Base-by-base conservation (phyloP, 2,329 filamentous ascomycete species). In the Paecilomyces sp. region DNA sequence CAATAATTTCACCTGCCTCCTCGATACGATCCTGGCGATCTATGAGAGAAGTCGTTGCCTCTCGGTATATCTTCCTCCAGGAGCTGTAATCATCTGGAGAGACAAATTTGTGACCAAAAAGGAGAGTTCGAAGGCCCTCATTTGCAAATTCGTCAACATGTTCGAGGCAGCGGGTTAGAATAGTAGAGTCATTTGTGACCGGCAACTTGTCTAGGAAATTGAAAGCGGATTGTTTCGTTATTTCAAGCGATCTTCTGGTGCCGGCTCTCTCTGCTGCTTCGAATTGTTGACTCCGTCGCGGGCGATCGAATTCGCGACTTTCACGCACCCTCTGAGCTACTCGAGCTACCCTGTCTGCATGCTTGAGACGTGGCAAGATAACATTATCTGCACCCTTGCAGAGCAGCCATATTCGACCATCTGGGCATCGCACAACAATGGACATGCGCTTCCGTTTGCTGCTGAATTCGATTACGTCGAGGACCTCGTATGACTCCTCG, bases 371-470 rank as follows among this genome's bases (percentile, higher is more conserved):
- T 22, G 88, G 83, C 68, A 89, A 83, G 57, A 93, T 83, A 18
- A 88, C 83, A 24, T 87, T 90, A 72, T 93, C 90, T 1, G 90
- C 90, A 6, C 90, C 90, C 73, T 93, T 93, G 76, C 86, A 90
- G 65, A 92, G 85, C 22, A 93, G 80, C 68, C 88, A 91, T 50
- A 92, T 84, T 9, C 83, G 82, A 2, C 84, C 82, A 68, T 92
- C 88, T 0, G 90, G 89, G 78, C 91, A 89, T 47, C 88, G 85
- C 4, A 92, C 81, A 56, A 92, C 77, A 62, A 92, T 88, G 0
- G 89, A 91, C 90, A 93, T 93, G 52, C 90, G 82, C 75, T 93
- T 93, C 50, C 90, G 83, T 73, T 87, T 86, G 74, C 88, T 91
- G 66, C 87, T 91, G 70, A 93, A 93, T 68, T 92, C 90, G 61